Evolutionary conservation across 371 early-diverging fungal species (phyloP).

Genomic region (Syncephalastrum monosporum): DNA sequence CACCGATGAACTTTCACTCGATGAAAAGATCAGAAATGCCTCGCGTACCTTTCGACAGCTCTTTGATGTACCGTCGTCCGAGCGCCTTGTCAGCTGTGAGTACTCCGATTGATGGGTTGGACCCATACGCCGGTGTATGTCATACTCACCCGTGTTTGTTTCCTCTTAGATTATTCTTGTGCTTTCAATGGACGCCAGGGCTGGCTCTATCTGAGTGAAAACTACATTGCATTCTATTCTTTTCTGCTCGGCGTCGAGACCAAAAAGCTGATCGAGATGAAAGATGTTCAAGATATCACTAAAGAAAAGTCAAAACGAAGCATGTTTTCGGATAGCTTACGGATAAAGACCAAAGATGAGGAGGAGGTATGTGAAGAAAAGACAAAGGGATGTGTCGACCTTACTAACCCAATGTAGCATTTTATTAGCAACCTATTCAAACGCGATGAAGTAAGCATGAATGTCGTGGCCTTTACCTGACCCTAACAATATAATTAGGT

Average conservation of each 20-base stretch:
- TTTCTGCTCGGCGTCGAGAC: slow-evolving; percentile 91
- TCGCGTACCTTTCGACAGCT: slow-evolving; percentile 88
- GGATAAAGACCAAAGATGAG: slow-evolving; percentile 75
- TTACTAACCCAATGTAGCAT: slow-evolving; percentile 45
- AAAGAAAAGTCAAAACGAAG: slow-evolving; percentile 89
- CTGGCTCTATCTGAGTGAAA: slow-evolving; percentile 94
- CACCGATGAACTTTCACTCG: slow-evolving; percentile 76
- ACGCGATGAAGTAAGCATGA: slow-evolving; percentile 70
- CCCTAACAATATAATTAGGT: slow-evolving; percentile 39
- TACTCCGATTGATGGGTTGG: neutral
- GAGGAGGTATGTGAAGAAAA: slow-evolving; percentile 56
- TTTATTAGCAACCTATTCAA: slow-evolving; percentile 91
- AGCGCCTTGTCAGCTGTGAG: slow-evolving; percentile 87
- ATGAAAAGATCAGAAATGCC: slow-evolving; percentile 87
- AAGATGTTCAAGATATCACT: slow-evolving; percentile 82
- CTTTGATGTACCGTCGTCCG: slow-evolving; percentile 80
- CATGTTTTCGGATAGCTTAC: slow-evolving; percentile 83
- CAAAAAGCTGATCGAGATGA: slow-evolving; percentile 84
- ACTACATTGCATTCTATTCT: slow-evolving; percentile 92
- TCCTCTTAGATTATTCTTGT: slow-evolving; percentile 82
- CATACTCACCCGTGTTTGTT: neutral
- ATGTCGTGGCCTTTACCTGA: neutral
- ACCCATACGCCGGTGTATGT: neutral
- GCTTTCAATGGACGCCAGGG: slow-evolving; percentile 89
- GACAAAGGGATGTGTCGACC: neutral